Evolutionary conservation across 2,329 filamentous ascomycete genomes (phyloP), one percentile per base, ranked within the genome.

Genomic region (Thielaviopsis euricoi): DNA sequence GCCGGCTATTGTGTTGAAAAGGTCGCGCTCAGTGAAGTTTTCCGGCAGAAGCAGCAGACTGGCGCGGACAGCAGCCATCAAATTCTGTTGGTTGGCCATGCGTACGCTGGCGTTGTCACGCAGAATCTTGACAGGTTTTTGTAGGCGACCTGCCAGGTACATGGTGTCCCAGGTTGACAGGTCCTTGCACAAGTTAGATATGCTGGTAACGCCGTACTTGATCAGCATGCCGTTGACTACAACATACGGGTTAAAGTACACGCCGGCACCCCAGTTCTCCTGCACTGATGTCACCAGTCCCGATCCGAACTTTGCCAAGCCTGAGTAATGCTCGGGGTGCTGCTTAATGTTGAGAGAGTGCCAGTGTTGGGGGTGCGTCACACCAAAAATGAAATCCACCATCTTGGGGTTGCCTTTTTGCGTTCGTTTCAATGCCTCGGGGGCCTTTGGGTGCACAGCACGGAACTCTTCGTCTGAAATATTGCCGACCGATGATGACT

Each of bases 311-410:
- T 82, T 85, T 1, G 87, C 87, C 21, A 98, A 74, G 12, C 80
- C 83, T 1, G 91, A 97, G 72, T 98, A 98, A 70, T 98, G 93
- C 65, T 94, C 79, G 7, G 87, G 85, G 67, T 98, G 86, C 68
- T 96, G 86, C 63, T 79, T 77, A 64, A 98, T 76, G 66, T 98
- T 98, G 61, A 98, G 76, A 37, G 86, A 90, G 71, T 98, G 93
- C 88, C 91, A 98, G 71, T 98, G 93, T 67, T 98, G 87, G 1
- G 87, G 89, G 69, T 95, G 88, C 1, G 87, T 88, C 12, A 97
- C 91, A 25, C 91, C 93, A 68, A 98, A 93, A 64, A 98, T 94
- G 68, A 98, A 95, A 71, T 98, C 93, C 62, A 98, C 95, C 84
- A 97, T 95, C 73, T 96, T 96, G 13, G 89, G 89, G 0, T 83